Evolutionary conservation across 1,284 basidiomycete species (phyloP), one percentile per base, ranked within the genome.

Genomic region (Rhodotorula glutinis): DNA sequence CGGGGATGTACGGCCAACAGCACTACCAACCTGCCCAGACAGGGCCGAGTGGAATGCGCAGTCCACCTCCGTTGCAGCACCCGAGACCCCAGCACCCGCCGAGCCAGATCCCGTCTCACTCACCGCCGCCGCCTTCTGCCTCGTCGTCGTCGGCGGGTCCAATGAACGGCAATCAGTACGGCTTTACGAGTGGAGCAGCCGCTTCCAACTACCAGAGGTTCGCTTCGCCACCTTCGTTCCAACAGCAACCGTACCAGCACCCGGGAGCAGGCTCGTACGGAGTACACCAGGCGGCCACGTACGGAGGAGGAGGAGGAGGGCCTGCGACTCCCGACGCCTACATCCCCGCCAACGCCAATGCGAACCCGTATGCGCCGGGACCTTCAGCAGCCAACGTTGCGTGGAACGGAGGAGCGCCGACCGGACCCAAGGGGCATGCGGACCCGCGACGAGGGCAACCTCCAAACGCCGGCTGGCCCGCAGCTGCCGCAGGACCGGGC

Each of bases 161-260:
- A 52, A 56, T 33, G 52, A 53, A 47, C 52, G 17, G 29, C 53
- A 21, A 7, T n/a, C n/a, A n/a, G n/a, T n/a, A n/a, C n/a, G n/a
- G n/a, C n/a, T n/a, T n/a, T n/a, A n/a, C n/a, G n/a, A n/a, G n/a
- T n/a, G n/a, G n/a, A 19, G 21, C 21, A 10, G 23, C n/a, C 13
- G 46, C 33, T 3, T 30, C 49, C 29, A 53, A 53, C 16, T 75
- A 75, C 62, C 69, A 75, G 59, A 65, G 74, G n/a, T 75, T 75
- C 68, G 66, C 74, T 0, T 69, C 67, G 13, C 71, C 72, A 4
- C 71, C 71, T 8, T 25, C 38, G 1, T 38, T 41, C 29, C 57
- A 63, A 40, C 43, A 47, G 29, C 27, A n/a, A 27, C 52, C 21
- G 25, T n/a, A 17, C 27, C 47, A 51, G 23, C 41, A 13, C 53